These are phyloP conservation scores for Artemisia tridentata DNA, from an alignment of 129 eudicot genomes.

Conservation along the genomic window DNA sequence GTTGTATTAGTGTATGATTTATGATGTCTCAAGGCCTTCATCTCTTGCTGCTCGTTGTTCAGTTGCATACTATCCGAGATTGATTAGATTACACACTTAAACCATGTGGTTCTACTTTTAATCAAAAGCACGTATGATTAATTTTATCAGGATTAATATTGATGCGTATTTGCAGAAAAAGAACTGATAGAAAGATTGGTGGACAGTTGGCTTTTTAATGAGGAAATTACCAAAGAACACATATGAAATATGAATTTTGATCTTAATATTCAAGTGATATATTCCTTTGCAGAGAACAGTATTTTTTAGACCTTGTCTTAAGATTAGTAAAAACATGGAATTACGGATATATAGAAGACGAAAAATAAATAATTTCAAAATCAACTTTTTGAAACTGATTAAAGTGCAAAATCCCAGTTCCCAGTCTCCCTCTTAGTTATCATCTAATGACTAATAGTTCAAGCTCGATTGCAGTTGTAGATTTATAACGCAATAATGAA, in stretches of 20 bases:
- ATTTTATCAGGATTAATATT: background rate
- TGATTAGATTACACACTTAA: background rate
- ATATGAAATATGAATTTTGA: background rate
- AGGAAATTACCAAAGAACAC: conserved; percentile 2
- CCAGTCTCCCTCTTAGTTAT: background rate
- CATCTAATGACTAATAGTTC: background rate
- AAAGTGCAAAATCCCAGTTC: background rate
- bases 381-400: background rate
- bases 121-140: background rate
- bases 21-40: background rate
- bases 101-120: background rate
- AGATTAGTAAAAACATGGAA: background rate
- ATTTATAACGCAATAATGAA: background rate
- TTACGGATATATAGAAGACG: background rate
- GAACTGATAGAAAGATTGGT: background rate
- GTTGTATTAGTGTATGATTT: background rate
- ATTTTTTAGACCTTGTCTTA: background rate
- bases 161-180: conserved; percentile 6
- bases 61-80: conserved; percentile 15
- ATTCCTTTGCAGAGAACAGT: background rate
- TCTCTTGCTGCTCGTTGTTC: conserved; percentile 7
- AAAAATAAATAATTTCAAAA: background rate
- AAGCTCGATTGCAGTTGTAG: background rate
- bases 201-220: background rate
- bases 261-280: background rate